Evolutionary conservation across 768 basidiomycete genomes (phyloP).

Genomic region (Agrocybe praecox): DNA sequence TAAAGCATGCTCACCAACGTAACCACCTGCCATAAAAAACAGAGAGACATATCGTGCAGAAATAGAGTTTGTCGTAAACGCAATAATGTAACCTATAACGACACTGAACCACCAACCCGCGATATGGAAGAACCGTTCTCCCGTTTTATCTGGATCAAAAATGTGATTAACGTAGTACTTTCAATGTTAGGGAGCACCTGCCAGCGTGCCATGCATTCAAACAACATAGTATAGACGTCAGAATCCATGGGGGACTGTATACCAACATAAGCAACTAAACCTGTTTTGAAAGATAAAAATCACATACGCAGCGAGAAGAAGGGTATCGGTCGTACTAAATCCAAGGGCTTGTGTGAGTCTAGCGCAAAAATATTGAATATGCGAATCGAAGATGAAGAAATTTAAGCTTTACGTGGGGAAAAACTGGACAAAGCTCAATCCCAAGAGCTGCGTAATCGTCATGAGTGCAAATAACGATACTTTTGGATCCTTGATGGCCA

Average conservation of each 20-base stretch:
- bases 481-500: slow-evolving; percentile 59
- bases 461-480: slow-evolving; percentile 56
- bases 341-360: slow-evolving; percentile 64
- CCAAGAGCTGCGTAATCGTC: slow-evolving; percentile 50
- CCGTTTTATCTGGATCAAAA: slow-evolving; percentile 45
- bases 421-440: slow-evolving; percentile 63
- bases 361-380: background rate
- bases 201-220: slow-evolving; percentile 58
- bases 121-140: slow-evolving; percentile 68
- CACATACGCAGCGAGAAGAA: slow-evolving; percentile 52
- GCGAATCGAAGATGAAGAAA: background rate
- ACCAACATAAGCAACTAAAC: no score
- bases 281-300: no score
- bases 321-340: slow-evolving; percentile 56
- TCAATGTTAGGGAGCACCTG: slow-evolving; percentile 1
- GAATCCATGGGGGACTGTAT: slow-evolving; percentile 55
- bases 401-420: slow-evolving; percentile 44
- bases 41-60: slow-evolving; percentile 60
- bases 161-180: background rate
- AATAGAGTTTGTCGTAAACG: slow-evolving; percentile 50
- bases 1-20: slow-evolving; percentile 18
- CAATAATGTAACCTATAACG: slow-evolving; percentile 64
- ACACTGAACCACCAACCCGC: slow-evolving; percentile 59
- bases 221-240: slow-evolving; percentile 50
- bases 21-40: slow-evolving; percentile 66